A percentile compares a stretch with the other conserved stretches of the same genome.
Evolutionary conservation across 306 rosid species (phyloP).

Genomic region (Clitoria ternatea): DNA sequence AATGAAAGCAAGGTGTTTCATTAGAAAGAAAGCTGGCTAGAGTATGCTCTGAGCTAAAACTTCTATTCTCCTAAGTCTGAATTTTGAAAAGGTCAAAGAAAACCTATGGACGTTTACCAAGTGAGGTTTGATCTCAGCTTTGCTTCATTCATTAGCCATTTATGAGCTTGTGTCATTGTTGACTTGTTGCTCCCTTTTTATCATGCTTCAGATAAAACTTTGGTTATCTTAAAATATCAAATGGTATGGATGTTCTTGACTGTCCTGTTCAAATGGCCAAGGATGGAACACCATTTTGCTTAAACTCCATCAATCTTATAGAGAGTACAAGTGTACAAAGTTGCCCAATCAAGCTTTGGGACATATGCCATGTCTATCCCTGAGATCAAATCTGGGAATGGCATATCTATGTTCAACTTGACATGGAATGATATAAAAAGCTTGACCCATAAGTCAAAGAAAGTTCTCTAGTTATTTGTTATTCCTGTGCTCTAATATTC

Average conservation of each 20-base stretch:
- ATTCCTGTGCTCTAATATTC: neutral
- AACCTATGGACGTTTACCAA: no score
- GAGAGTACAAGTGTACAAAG: constrained; percentile 64
- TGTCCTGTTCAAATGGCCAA: constrained; percentile 84
- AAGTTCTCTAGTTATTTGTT: constrained; percentile 20
- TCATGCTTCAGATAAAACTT: constrained; percentile 45
- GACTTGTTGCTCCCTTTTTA: constrained; percentile 21
- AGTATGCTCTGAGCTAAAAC: no score
- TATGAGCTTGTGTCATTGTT: constrained; percentile 19
- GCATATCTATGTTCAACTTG: constrained; percentile 71
- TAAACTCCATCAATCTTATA: constrained; percentile 64
- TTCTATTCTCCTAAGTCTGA: no score
- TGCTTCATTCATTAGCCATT: no score
- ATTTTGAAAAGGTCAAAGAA: no score
- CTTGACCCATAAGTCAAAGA: constrained; percentile 60
- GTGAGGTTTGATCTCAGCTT: no score
- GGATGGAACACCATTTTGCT: constrained; percentile 79
- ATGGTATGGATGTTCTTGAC: constrained; percentile 77
- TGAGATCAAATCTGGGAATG: constrained; percentile 44
- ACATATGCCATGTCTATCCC: constrained; percentile 35
- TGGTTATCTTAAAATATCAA: constrained; percentile 71
- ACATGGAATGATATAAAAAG: constrained; percentile 55
- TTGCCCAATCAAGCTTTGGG: constrained; percentile 44
- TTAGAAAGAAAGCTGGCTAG: no score
- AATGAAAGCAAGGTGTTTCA: no score